Evolutionary conservation across 495 filamentous ascomycete genomes (phyloP).

Genomic region (Penicillium cinerascens): DNA sequence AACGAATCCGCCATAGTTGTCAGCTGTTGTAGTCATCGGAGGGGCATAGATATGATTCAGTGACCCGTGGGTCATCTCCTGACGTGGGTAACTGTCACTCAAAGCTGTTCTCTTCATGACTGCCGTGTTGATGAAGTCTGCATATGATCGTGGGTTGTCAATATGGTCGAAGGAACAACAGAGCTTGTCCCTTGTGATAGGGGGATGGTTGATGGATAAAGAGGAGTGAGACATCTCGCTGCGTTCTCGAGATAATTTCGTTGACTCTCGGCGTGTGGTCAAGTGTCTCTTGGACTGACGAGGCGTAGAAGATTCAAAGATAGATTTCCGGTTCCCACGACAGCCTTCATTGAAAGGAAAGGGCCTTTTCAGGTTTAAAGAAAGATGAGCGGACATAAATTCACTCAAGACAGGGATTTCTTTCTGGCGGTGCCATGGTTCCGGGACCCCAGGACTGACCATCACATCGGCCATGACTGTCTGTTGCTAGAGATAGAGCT

Average conservation of each 20-base stretch:
- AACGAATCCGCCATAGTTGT: background rate
- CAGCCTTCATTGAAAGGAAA: background rate
- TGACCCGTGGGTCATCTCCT: background rate
- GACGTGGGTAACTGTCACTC: background rate
- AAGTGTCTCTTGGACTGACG: background rate
- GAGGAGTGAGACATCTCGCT: background rate
- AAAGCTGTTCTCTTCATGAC: conserved; percentile 1
- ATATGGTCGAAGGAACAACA: background rate
- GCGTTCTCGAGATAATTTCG: background rate
- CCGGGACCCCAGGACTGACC: conserved; percentile 6
- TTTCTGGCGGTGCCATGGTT: conserved; percentile 11
- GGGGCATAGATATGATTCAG: background rate
- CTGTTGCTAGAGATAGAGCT: background rate
- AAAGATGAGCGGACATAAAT: conserved; percentile 1
- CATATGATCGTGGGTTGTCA: background rate
- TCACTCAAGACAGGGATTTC: background rate
- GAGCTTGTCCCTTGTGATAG: background rate
- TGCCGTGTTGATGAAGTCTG: background rate
- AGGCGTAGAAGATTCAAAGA: background rate
- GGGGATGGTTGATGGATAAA: background rate
- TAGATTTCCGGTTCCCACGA: background rate
- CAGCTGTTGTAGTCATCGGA: background rate
- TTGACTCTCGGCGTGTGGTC: background rate
- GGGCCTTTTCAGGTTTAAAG: background rate
- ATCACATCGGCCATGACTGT: conserved; percentile 16